These are phyloP conservation scores for Podospora pseudopauciseta DNA, from an alignment of 495 filamentous ascomycete genomes.

Conservation along the genomic window DNA sequence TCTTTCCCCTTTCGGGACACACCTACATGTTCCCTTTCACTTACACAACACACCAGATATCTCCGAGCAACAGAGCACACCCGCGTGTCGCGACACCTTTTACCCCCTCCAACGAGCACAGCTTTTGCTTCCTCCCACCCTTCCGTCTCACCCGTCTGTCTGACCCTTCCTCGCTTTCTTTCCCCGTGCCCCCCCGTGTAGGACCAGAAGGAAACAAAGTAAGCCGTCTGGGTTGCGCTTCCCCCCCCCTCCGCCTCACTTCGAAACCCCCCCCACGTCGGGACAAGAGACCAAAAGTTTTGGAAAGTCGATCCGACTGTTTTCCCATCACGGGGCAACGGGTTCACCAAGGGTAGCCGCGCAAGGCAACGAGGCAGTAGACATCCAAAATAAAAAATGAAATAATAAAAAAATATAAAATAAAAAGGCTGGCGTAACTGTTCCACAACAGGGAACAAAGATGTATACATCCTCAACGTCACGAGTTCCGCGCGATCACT, in stretches of 20 bases:
- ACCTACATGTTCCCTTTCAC: neutral
- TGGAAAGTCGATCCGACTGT: no score
- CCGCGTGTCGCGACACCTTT: no score
- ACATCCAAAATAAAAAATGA: no score
- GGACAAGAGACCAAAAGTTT: no score
- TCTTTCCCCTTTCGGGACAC: neutral
- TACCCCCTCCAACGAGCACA: neutral
- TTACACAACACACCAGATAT: neutral
- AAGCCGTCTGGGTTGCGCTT: no score
- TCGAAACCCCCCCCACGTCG: no score
- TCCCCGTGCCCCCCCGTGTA: neutral
- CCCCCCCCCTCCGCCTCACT: no score
- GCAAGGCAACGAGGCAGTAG: neutral
- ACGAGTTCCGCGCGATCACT: neutral
- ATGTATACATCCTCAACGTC: neutral
- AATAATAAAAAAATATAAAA: neutral
- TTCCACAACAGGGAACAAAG: neutral
- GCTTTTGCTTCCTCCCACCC: neutral
- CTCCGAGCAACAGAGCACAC: no score
- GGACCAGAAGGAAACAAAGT: neutral
- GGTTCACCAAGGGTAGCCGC: neutral
- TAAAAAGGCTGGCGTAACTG: neutral
- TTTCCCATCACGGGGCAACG: neutral
- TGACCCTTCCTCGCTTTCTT: neutral
- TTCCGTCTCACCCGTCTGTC: neutral